Conservation (phyloP, 306 rosid genomes). For the Cicer judaicum region DNA sequence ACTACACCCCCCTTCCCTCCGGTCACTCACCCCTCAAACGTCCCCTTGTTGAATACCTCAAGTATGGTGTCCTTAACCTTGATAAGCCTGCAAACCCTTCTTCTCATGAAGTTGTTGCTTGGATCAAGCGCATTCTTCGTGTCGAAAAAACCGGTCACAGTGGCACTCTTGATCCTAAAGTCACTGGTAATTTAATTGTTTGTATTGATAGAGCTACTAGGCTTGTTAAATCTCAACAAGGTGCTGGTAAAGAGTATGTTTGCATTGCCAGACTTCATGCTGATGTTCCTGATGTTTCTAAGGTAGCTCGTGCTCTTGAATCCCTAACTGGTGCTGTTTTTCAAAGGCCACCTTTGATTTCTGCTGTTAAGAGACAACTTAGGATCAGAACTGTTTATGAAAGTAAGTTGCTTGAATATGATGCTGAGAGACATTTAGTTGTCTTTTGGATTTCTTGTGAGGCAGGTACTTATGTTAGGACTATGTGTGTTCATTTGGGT, state of each 20-base stretch:
- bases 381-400: conserved; percentile 29
- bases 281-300: conserved; percentile 6
- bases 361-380: conserved; percentile 25
- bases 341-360: conserved; percentile 24
- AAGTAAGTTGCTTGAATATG: conserved; percentile 21
- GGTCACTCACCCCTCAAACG: conserved; percentile 12
- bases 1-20: conserved; percentile 8
- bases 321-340: conserved; percentile 22
- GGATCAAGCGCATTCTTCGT: conserved; percentile 11
- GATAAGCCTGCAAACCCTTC: conserved; percentile 10
- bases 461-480: conserved; percentile 27
- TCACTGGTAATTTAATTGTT: conserved; percentile 17
- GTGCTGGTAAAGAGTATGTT: conserved; percentile 9
- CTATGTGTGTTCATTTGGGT: conserved; percentile 30
- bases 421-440: conserved; percentile 20
- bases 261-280: conserved; percentile 9
- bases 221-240: conserved; percentile 6
- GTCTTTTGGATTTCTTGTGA: conserved; percentile 25
- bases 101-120: conserved; percentile 24
- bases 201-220: conserved; percentile 15
- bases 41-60: neutral
- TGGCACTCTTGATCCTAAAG: conserved; percentile 13
- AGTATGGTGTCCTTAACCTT: conserved; percentile 6
- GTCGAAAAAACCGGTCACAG: conserved; percentile 11
- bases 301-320: conserved; percentile 33